Evolutionary conservation across 192 early-diverging fungal species (phyloP).

Genomic region (Podila horticola): DNA sequence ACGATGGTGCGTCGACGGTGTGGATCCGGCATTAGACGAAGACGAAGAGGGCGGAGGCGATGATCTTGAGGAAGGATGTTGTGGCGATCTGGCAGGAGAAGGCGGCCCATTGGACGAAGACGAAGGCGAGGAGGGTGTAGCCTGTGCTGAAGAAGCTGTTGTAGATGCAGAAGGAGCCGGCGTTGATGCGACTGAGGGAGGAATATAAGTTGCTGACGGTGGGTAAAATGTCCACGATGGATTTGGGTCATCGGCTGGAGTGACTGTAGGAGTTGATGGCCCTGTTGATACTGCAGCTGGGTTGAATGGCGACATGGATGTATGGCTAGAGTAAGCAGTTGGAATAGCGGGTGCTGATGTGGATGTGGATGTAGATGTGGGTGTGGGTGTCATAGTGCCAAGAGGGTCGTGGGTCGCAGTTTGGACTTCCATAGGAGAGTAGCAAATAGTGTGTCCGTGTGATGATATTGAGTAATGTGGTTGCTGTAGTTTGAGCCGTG

Average conservation of each 20-base stretch:
- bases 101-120: neutral
- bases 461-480: no score
- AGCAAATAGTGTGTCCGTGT: no score
- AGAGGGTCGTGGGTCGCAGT: constrained; percentile 5
- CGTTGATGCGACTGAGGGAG: constrained; percentile 1
- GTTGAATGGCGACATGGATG: neutral
- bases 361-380: neutral
- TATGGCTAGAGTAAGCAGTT: neutral
- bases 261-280: neutral
- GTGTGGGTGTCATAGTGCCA: constrained; percentile 11
- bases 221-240: constrained; percentile 48
- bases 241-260: constrained; percentile 25
- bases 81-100: constrained; percentile 25
- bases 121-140: constrained; percentile 3
- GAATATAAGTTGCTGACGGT: constrained; percentile 30
- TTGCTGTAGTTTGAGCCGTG: no score
- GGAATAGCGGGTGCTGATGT: neutral
- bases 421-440: constrained; percentile 31
- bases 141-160: neutral
- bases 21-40: constrained; percentile 11
- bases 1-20: constrained; percentile 60
- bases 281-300: neutral
- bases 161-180: neutral
- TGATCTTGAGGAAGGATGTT: constrained; percentile 8
- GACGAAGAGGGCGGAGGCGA: constrained; percentile 18